Evolutionary conservation across 345 rosid species (phyloP), one percentile per base, ranked within the genome.

Genomic region (Chamaenerion angustifolium): DNA sequence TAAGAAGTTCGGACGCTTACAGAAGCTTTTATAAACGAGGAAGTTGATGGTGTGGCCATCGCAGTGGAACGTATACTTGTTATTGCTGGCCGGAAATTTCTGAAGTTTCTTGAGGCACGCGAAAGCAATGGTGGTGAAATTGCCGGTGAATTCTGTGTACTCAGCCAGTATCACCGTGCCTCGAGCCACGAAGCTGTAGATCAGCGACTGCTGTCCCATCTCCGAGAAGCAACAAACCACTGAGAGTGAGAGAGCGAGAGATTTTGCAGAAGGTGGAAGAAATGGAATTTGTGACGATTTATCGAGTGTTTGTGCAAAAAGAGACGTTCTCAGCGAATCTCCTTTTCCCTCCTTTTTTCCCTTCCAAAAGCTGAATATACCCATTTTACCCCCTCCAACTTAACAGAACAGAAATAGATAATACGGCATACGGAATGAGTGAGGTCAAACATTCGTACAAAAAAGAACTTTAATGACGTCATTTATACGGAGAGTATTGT

Each of bases 11-110:
- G 37, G 37, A 31, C 11, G 11, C 50, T 62, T 64, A 81, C 89
- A 69, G 76, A 73, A 78, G 56, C 85, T 84, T 51, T 65, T 66
- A 10, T 71, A 76, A 58, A 68, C 84, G 45, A 81, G 89, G 70
- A 76, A 81, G 67, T 76, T 81, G 56, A 78, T 78, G 10, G 89
- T 81, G 60, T 81, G 89, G 46, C 78, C 89, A 42, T 81, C 89
- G 71, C 89, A 81, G 56, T 64, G 69, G 63, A 78, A 81, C 12
- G 85, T 81, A 67, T 78, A 81, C 69, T 71, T 81, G 64, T 73
- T 73, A 47, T 71, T 78, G 5, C 72, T 68, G 56, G 88, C 71
- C 31, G 88, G 88, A 51, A 81, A 80, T 43, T 81, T 81, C 52
- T 78, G 82, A 51, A 81, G 82, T 43, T 81, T 81, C 52, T 78